Conservation (phyloP, 2,329 filamentous ascomycete genomes). For the Claviceps africana region DNA sequence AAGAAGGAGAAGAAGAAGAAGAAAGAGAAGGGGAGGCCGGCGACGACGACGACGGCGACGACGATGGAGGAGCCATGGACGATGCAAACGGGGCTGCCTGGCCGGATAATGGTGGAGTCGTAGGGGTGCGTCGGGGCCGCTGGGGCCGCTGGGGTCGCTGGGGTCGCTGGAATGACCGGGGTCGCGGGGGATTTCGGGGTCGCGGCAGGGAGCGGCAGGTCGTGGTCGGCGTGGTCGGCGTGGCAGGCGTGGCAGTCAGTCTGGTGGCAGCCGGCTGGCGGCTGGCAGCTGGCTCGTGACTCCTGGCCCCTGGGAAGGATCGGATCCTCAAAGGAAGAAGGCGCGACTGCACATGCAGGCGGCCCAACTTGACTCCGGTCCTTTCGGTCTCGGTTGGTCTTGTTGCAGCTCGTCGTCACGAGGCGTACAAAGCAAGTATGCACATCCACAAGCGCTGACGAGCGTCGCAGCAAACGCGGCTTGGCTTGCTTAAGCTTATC, state of each 20-base stretch:
- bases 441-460: not conserved
- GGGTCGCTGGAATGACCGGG: not conserved
- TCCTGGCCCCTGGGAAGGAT: not conserved
- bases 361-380: not conserved
- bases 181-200: not conserved
- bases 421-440: too few species aligned
- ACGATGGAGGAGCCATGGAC: conserved; percentile 9
- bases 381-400: conserved; percentile 2
- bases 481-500: not conserved
- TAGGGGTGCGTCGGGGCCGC: not conserved
- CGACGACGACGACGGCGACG: conserved; percentile 10
- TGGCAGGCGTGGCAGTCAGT: too few species aligned
- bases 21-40: conserved; percentile 11
- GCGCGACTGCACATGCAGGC: too few species aligned
- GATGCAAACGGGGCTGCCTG: not conserved
- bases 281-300: not conserved
- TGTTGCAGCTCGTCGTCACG: conserved; percentile 1
- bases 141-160: not conserved
- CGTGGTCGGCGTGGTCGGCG: too few species aligned
- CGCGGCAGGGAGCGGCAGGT: too few species aligned
- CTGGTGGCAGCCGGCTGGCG: too few species aligned
- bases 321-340: not conserved
- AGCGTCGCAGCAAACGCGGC: too few species aligned
- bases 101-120: not conserved
- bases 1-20: conserved; percentile 16